Base-by-base conservation (phyloP, 1,284 basidiomycete species). In the Bondarzewia mesenterica region DNA sequence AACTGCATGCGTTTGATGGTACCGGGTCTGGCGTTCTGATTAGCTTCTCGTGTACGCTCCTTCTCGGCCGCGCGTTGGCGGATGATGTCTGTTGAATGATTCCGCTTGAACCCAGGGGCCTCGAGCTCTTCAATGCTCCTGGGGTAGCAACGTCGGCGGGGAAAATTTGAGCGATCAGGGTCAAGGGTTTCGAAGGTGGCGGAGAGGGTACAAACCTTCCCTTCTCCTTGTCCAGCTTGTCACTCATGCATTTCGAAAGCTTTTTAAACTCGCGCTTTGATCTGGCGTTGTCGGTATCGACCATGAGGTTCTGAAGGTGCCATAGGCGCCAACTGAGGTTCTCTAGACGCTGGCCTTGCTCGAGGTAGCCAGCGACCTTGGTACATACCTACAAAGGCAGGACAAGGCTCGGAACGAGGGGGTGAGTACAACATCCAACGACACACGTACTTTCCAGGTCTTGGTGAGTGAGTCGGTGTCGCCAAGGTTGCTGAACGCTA, bases 201-300 rank as follows among this genome's bases (percentile, higher is more conserved):
- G 2, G 20, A 3, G 21, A 8, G n/a, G 35, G 14, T 27, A 74
- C 82, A 54, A 48, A 87, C 86, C 85, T 69, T 61, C 86, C 87
- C 67, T 89, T 89, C 69, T 89, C 87, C 69, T 86, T 87, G 74
- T 89, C 87, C 57, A 90, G 72, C 65, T 87, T 89, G 71, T 89
- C 87, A 55, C 87, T 77, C 86, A 90, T 90, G 63, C 68, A 77
- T 64, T 85, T 86, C 55, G 83, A 86, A 51, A 89, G 78, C 58
- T 86, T 87, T 71, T 83, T 85, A 74, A 90, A 90, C 66, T 89
- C 87, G 49, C 87, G 82, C 63, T 89, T 89, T 26, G 82, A 83
- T 65, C 80, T 85, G 43, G 87, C 85, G 56, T 89, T 89, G 74
- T 90, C 87, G 53, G 79, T 76, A 66, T 90, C 87, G 67, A 89